Base-by-base conservation (phyloP, 306 rosid genomes). In the Pachyrhizus erosus region DNA sequence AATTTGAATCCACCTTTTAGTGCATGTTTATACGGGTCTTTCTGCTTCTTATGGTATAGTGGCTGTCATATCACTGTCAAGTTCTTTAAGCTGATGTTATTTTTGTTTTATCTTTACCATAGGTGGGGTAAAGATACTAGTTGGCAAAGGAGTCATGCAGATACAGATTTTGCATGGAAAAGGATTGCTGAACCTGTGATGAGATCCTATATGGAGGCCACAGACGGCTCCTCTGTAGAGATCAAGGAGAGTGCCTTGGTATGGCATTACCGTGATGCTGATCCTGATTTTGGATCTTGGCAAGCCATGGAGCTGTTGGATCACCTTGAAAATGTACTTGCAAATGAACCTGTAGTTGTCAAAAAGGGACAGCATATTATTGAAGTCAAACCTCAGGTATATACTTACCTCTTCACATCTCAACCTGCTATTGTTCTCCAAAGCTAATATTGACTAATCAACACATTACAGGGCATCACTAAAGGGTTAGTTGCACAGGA, bases 301-400 rank as follows among this genome's bases (percentile, higher is more conserved):
- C 98, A 93, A 78, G 95, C 95, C 21, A 93, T 80, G 87, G 93
- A 91, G 87, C 92, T 95, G 39, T 83, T 91, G 43, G 91, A 91
- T 75, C 97, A 93, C 87, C 91, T 95, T 43, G 96, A 91, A 84
- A 90, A 87, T 87, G 93, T 90, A 70, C 98, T 95, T 71, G 84
- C 97, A 27, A 95, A 91, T 80, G 97, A 93, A 83, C 98, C 98
- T 9, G 98, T 93, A 43, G 87, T 88, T 72, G 98, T 93, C 64
- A 95, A 91, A 82, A 93, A 97, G 79, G 94, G 98, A 49, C 92
- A 84, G 57, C 81, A 88, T 49, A 89, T 93, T 76, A 91, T 95
- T 21, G 98, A 95, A 90, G 98, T 95, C 73, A 93, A 90, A 81
- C 94, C 91, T 76, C 97, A 95, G 97, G 98, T 93, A 33, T 23